Conservation (phyloP, 345 rosid genomes). For the Tarenaya hassleriana region DNA sequence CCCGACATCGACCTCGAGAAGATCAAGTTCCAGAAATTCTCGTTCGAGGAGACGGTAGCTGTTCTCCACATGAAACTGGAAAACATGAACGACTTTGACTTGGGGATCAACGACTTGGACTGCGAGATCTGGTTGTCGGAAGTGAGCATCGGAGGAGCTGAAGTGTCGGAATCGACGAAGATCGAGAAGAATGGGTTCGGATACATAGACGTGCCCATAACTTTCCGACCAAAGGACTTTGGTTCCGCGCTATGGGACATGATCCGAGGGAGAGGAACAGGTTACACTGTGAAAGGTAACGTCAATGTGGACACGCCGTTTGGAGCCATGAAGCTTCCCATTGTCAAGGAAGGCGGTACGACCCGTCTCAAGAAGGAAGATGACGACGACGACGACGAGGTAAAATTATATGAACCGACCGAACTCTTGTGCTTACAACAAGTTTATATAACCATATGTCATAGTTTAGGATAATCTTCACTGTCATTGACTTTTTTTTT, state of each 20-base stretch:
- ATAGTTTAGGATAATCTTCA: too few relatives aligned
- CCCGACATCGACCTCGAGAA: slow-evolving; percentile 84
- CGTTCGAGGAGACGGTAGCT: slow-evolving; percentile 84
- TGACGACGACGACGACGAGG: slow-evolving; percentile 72
- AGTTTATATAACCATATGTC: too few relatives aligned
- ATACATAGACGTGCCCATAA: slow-evolving; percentile 60
- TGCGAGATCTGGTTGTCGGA: slow-evolving; percentile 80
- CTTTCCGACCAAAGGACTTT: slow-evolving; percentile 90
- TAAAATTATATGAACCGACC: slow-evolving; percentile 15
- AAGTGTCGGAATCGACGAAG: slow-evolving; percentile 51
- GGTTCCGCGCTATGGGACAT: slow-evolving; percentile 99
- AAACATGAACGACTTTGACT: slow-evolving; percentile 82
- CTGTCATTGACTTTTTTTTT: too few relatives aligned
- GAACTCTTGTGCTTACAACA: not conserved
- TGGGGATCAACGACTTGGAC: slow-evolving; percentile 73
- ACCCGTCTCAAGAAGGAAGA: slow-evolving; percentile 82
- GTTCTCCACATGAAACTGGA: slow-evolving; percentile 75
- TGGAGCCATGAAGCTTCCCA: slow-evolving; percentile 92
- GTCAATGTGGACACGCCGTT: slow-evolving; percentile 84
- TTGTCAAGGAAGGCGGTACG: slow-evolving; percentile 83
- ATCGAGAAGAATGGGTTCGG: slow-evolving; percentile 65
- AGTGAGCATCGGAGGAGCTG: slow-evolving; percentile 70
- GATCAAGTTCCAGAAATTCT: slow-evolving; percentile 69
- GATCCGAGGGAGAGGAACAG: slow-evolving; percentile 93
- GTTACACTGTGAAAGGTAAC: slow-evolving; percentile 80